phyloP scores from a whole-genome alignment of 2,329 filamentous ascomycete genomes.

The Penicillium sp. region DNA sequence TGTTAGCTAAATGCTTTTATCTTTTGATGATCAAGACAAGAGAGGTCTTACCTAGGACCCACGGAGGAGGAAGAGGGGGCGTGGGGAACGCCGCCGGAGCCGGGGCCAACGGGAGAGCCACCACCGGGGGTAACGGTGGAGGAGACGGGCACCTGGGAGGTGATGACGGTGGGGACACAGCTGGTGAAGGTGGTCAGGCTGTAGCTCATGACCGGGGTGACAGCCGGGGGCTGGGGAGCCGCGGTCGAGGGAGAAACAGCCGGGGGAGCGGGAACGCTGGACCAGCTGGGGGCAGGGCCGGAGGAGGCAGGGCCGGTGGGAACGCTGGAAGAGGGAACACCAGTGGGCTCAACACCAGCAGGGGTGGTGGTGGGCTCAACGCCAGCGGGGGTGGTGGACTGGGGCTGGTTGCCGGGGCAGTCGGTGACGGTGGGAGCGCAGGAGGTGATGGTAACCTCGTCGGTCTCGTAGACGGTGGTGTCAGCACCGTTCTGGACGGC shows the following conservation, averaged over 20 bases:
- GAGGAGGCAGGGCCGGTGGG: constrained; percentile 14
- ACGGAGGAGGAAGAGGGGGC: constrained; percentile 19
- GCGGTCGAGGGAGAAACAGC: constrained; percentile 8
- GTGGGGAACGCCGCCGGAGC: constrained; percentile 21
- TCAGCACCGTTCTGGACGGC: constrained; percentile 40
- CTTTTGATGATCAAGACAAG: neutral
- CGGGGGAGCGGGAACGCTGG: constrained; percentile 12
- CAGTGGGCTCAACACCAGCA: constrained; percentile 21
- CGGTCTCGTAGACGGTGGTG: constrained; percentile 60
- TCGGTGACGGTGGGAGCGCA: constrained; percentile 64
- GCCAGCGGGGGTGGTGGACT: constrained; percentile 21
- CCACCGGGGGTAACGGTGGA: constrained; percentile 9
- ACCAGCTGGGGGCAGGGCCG: constrained; percentile 20
- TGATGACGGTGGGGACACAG: constrained; percentile 34
- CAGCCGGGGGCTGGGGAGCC: constrained; percentile 14
- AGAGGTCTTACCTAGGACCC: constrained; percentile 17
- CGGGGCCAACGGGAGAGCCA: constrained; percentile 16
- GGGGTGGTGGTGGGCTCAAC: constrained; percentile 15
- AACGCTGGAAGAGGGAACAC: constrained; percentile 4
- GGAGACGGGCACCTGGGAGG: constrained; percentile 23
- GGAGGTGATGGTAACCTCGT: constrained; percentile 66
- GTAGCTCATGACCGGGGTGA: constrained; percentile 18
- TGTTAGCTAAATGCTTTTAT: neutral
- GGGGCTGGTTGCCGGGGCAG: constrained; percentile 51
- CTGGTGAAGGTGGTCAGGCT: constrained; percentile 32